These are phyloP conservation scores for Lentinula novae-zelandiae DNA, from an alignment of 1,284 basidiomycete genomes.

Conservation along the genomic window DNA sequence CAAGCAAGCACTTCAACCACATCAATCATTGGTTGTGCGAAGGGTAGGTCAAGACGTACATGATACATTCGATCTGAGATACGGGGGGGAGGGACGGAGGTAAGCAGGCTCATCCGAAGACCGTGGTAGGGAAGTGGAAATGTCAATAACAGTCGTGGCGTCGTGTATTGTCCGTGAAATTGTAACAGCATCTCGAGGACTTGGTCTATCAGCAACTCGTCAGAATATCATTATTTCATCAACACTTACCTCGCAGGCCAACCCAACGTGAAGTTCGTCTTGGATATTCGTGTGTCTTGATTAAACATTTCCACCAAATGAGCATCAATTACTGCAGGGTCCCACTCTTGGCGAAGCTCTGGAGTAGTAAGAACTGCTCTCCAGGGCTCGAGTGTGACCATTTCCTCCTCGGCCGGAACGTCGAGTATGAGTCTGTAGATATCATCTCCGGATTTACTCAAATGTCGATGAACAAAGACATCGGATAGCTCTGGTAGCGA, in stretches of 20 bases:
- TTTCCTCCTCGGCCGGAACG: constrained; percentile 61
- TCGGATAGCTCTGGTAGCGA: constrained; percentile 58
- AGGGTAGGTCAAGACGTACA: constrained; percentile 39
- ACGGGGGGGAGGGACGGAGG: constrained; percentile 90
- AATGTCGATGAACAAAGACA: constrained; percentile 66
- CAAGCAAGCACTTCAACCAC: constrained; percentile 76
- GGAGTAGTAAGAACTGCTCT: constrained; percentile 81
- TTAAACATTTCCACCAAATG: constrained; percentile 86
- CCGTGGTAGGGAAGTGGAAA: constrained; percentile 93
- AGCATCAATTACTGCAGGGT: constrained; percentile 86
- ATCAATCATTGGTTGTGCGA: constrained; percentile 14
- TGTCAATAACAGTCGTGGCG: constrained; percentile 81
- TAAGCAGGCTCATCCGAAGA: constrained; percentile 92
- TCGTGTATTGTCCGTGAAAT: constrained; percentile 86
- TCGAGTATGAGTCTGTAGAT: constrained; percentile 85
- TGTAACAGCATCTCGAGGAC: constrained; percentile 89
- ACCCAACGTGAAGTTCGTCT: constrained; percentile 88
- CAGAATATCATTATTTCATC: neutral
- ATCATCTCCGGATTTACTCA: constrained; percentile 63
- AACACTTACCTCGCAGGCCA: constrained; percentile 91
- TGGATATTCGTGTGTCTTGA: constrained; percentile 78
- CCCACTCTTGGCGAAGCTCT: constrained; percentile 87
- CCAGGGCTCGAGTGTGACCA: constrained; percentile 74
- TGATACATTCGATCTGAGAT: constrained; percentile 87
- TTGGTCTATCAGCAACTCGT: constrained; percentile 26